Base-by-base conservation (phyloP, 164 flowering plant genomes). In the Chimonanthus praecox region DNA sequence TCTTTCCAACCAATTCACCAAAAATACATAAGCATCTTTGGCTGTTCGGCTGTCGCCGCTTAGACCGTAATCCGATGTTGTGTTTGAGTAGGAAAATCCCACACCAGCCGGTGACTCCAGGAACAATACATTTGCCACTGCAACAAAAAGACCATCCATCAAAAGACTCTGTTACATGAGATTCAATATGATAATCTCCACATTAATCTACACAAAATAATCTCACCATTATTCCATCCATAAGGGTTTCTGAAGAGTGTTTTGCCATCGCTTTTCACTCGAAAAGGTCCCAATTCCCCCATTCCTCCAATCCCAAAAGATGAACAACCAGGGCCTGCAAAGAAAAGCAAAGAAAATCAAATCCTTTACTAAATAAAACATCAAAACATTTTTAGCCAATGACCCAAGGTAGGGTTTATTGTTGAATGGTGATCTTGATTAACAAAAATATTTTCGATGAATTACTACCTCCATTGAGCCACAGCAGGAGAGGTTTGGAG, bases 241-340 rank as follows among this genome's bases (percentile, higher is more conserved):
- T 62, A 89, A 65, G 51, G 72, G 21, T 92, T 90, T 13, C 63
- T 68, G 78, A 73, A 85, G 18, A 92, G 90, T 3, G 90, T 80
- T 78, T 83, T 84, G 47, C 92, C 95, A 69, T 92, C 88, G 46
- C 91, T 90, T 47, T 73, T 48, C 4, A 90, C 92, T 46, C 95
- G 78, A n/a, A 92, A 92, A 0, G 97, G 97, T 60, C 97, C 95
- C 2, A 89, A 80, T 72, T 90, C 95, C 74, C 78, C 64, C 91
- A 88, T 87, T 69, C 95, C 97, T 70, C 95, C 95, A 82, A 80
- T 88, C 3, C 78, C 94, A 11, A 92, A 78, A 58, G 97, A 92
- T 45, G 97, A 92, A 77, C 97, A 92, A 5, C 97, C 97, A n/a
- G 97, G 95, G 4, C 97, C 92, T 92, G 7, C 16, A 13, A 62